Evolutionary conservation across 768 basidiomycete genomes (phyloP).

Genomic region (Serendipita indica): DNA sequence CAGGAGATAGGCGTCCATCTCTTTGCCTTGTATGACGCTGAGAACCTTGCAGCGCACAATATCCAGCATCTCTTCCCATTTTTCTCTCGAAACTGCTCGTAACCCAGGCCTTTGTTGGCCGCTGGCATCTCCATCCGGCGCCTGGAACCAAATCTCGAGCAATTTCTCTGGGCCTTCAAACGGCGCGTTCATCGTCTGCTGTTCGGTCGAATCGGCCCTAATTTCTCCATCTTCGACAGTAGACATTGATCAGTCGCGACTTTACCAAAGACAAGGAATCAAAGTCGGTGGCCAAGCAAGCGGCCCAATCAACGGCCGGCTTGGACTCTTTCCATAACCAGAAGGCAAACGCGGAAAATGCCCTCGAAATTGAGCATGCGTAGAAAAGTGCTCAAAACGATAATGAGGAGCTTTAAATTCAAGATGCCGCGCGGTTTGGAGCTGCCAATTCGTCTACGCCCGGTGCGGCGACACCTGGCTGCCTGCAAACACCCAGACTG

Average conservation of each 20-base stretch:
- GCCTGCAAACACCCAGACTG: background rate
- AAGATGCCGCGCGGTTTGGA: background rate
- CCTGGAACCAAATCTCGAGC: slow-evolving; percentile 94
- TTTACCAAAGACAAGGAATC: too few relatives aligned
- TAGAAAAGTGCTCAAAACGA: background rate
- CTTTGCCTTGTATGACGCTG: slow-evolving; percentile 73
- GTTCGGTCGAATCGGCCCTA: background rate
- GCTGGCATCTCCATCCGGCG: slow-evolving; percentile 45
- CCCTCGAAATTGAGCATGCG: background rate
- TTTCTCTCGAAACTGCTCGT: slow-evolving; percentile 49
- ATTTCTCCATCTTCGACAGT: background rate
- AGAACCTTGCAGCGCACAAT: slow-evolving; percentile 95
- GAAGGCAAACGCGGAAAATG: background rate
- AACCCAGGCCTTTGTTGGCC: slow-evolving; percentile 46
- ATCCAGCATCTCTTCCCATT: slow-evolving; percentile 96
- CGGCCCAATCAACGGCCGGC: too few relatives aligned
- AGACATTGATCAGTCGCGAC: too few relatives aligned
- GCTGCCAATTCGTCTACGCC: background rate
- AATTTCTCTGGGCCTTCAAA: slow-evolving; percentile 94
- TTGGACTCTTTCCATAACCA: background rate
- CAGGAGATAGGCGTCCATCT: slow-evolving; percentile 88
- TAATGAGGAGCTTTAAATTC: slow-evolving; percentile 5
- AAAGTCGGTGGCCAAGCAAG: background rate
- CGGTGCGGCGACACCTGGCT: background rate
- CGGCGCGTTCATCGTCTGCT: slow-evolving; percentile 23